Evolutionary conservation across 768 basidiomycete species (phyloP), one percentile per base, ranked within the genome.

Genomic region (Cubamyces lactineus): DNA sequence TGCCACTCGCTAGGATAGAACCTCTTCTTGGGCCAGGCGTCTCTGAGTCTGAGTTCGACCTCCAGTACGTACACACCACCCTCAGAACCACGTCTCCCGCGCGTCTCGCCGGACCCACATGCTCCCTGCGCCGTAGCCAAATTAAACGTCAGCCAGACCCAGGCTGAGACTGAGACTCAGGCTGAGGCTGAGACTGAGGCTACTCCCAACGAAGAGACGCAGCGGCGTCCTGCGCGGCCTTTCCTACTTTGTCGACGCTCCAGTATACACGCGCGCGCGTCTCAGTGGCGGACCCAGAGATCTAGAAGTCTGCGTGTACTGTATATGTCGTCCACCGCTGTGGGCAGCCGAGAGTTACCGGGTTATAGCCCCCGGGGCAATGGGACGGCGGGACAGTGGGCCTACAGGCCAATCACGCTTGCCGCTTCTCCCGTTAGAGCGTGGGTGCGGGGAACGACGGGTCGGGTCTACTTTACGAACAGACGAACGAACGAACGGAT

Each of bases 331-430:
- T 28, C 34, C 47, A 55, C 47, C 40, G 52, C 39, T 41, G 28
- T 51, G 48, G n/a, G 46, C 61, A 62, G 55, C 61, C 61, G 61
- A 62, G 30, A 38, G 42, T 57, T 62, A 49, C 61, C 61, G 61
- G 61, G 39, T 43, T 47, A 55, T 26, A 6, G 23, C 46, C 24
- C 23, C 30, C 34, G 9, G 34, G 34, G 9, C 34, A 34, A 11
- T 34, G 34, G 34, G 34, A 6, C 34, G 1, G 34, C 11, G 34
- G 5, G 34, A 34, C 5, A 7, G 34, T 34, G 9, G 34, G 34
- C 34, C 34, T 6, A 34, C 1, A 11, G 34, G 13, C 28, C 46
- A 38, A 23, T 34, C 41, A 45, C 43, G 12, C 43, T 19, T 9
- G 55, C 42, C 42, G 42, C 42, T 46, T 43, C 53, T 57, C 55